A percentile compares a stretch with the other conserved stretches of the same genome.
Conservation (phyloP, 73 alveolate species). For the Tetrahymena elliotti region DNA sequence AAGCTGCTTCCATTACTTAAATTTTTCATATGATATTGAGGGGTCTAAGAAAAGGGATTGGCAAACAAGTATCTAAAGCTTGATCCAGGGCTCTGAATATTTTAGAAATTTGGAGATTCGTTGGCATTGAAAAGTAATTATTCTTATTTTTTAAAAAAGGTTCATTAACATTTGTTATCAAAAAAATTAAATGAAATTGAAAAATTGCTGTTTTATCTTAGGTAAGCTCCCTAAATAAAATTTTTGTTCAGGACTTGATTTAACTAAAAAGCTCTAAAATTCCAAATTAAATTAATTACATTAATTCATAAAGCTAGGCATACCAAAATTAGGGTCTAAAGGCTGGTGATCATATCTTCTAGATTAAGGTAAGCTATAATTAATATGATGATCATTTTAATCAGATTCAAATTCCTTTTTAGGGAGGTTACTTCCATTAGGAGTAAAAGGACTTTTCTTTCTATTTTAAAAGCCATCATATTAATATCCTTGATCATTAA, state of each 20-base stretch:
- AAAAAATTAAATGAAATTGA: too few species aligned
- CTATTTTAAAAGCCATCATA: background rate
- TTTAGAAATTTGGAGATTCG: background rate
- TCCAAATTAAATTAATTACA: background rate
- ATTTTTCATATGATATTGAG: background rate
- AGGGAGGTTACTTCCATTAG: background rate
- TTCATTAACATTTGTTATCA: too few species aligned
- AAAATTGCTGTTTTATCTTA: too few species aligned
- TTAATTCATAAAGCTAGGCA: background rate
- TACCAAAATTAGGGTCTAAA: background rate
- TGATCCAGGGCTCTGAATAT: background rate
- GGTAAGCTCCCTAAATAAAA: background rate
- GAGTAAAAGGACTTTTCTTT: background rate
- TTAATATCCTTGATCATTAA: background rate
- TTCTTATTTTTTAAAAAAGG: background rate
- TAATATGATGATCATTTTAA: background rate
- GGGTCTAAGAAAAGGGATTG: background rate
- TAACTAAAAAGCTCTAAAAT: too few species aligned
- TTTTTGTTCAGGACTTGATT: too few species aligned
- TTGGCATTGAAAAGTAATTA: background rate
- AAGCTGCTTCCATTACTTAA: background rate
- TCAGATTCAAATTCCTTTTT: background rate
- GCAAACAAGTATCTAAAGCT: background rate
- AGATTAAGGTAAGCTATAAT: background rate
- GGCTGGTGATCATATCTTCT: background rate